phyloP scores from a whole-genome alignment of 2,329 filamentous ascomycete species.

The Chaetomium strumarium region DNA sequence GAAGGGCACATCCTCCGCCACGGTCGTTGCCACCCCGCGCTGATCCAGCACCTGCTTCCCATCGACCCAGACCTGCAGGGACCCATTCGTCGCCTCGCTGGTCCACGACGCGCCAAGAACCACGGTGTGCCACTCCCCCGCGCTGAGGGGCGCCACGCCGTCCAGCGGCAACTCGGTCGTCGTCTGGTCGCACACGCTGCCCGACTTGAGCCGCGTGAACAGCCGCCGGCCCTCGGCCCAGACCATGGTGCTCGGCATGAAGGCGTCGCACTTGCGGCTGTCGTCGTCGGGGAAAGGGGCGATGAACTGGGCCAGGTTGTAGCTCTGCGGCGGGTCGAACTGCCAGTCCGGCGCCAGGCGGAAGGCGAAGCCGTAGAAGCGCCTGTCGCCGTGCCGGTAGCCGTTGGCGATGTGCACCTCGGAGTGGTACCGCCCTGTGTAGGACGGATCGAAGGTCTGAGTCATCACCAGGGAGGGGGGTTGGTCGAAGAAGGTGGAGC shows the following conservation, averaged over 20 bases:
- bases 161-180: constrained; percentile 22
- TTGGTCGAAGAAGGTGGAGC: constrained; percentile 35
- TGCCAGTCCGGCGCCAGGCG: constrained; percentile 43
- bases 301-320: constrained; percentile 48
- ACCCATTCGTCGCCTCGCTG: constrained; percentile 38
- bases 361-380: constrained; percentile 47
- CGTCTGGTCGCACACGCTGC: constrained; percentile 33
- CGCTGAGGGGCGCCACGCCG: constrained; percentile 3
- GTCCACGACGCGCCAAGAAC: constrained; percentile 42
- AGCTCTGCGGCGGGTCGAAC: constrained; percentile 38
- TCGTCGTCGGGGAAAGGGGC: too few relatives aligned
- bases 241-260: constrained; percentile 45
- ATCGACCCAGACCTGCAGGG: constrained; percentile 43
- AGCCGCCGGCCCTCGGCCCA: constrained; percentile 41
- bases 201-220: constrained; percentile 37
- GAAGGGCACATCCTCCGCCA: constrained; percentile 38
- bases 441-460: constrained; percentile 37
- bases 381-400: constrained; percentile 40
- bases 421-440: constrained; percentile 43
- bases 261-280: constrained; percentile 42
- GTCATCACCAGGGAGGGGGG: constrained; percentile 40
- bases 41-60: constrained; percentile 39
- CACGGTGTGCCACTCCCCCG: constrained; percentile 42
- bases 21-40: constrained; percentile 37
- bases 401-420: constrained; percentile 40